Conservation (phyloP, 2,329 filamentous ascomycete species). For the Calycina marina region DNA sequence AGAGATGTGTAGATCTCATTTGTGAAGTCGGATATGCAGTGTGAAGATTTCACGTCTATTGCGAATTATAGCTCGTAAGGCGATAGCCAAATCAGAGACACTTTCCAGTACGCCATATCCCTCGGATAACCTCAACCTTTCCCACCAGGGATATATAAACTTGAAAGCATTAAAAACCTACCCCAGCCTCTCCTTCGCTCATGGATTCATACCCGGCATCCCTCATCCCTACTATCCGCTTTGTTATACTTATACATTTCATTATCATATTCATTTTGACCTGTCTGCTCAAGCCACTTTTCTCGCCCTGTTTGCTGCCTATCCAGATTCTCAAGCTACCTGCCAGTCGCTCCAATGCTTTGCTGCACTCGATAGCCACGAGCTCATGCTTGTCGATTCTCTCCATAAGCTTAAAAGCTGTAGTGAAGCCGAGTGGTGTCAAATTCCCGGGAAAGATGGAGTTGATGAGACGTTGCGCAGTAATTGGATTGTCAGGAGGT, state of each 20-base stretch:
- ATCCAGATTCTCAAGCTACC: conserved; percentile 47
- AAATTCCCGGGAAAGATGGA: conserved; percentile 30
- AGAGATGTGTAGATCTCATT: too few relatives aligned
- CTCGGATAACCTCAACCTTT: too few relatives aligned
- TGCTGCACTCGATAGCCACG: conserved; percentile 31
- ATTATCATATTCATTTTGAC: conserved; percentile 40
- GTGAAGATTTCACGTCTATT: too few relatives aligned
- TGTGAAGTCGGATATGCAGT: too few relatives aligned
- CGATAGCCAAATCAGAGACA: too few relatives aligned
- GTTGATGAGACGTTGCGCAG: conserved; percentile 33
- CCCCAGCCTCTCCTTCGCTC: conserved; percentile 27
- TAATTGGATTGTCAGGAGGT: conserved; percentile 26
- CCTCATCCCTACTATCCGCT: conserved; percentile 44
- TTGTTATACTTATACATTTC: conserved; percentile 39
- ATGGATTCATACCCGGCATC: conserved; percentile 46
- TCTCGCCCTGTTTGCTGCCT: conserved; percentile 35
- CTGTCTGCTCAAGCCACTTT: conserved; percentile 34
- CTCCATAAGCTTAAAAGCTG: conserved; percentile 43
- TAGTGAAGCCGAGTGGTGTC: conserved; percentile 42
- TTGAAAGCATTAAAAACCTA: conserved; percentile 15
- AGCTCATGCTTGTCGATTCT: conserved; percentile 32
- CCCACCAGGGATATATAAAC: not conserved
- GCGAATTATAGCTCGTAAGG: too few relatives aligned
- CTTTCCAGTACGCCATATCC: too few relatives aligned
- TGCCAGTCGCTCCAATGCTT: conserved; percentile 39